Percentiles rank a stretch among this genome's conserved stretches.
Conservation (phyloP, 164 flowering plant genomes). For the Echeveria elegans region DNA sequence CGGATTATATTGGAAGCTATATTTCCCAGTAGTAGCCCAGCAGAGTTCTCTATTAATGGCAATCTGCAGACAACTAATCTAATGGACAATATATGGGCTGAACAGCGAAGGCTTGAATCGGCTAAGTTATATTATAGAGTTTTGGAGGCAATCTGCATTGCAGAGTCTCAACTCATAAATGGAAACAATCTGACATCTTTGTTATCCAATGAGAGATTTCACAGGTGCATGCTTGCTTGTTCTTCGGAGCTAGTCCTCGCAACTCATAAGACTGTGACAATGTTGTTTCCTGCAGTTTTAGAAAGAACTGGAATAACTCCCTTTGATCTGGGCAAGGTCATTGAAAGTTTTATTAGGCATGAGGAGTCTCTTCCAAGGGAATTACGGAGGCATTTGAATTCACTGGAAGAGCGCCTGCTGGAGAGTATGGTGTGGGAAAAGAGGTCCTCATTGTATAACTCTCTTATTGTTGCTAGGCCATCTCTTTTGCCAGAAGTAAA, state of each 20-base stretch:
- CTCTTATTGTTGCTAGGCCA: slow-evolving; percentile 82
- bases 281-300: slow-evolving; percentile 92
- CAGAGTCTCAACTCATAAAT: slow-evolving; percentile 72
- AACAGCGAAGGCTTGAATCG: slow-evolving; percentile 83
- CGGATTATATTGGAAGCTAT: slow-evolving; percentile 81
- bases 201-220: slow-evolving; percentile 93
- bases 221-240: slow-evolving; percentile 98
- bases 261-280: slow-evolving; percentile 86
- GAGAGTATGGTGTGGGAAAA: slow-evolving; percentile 99
- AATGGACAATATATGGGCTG: slow-evolving; percentile 94
- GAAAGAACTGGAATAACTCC: slow-evolving; percentile 96
- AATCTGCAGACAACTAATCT: slow-evolving; percentile 51
- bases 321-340: slow-evolving; percentile 99
- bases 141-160: slow-evolving; percentile 84
- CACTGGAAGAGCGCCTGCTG: slow-evolving; percentile 85
- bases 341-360: slow-evolving; percentile 94
- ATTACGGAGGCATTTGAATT: slow-evolving; percentile 81
- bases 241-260: slow-evolving; percentile 95
- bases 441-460: slow-evolving; percentile 95
- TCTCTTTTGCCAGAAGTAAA: slow-evolving; percentile 62
- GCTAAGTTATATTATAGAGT: slow-evolving; percentile 82
- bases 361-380: slow-evolving; percentile 96
- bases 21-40: slow-evolving; percentile 65
- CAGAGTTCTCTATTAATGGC: slow-evolving; percentile 49
- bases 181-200: slow-evolving; percentile 75